Evolutionary conservation across 1,284 basidiomycete genomes (phyloP), one percentile per base, ranked within the genome.

Genomic region (Cutaneotrichosporon spelunceum): DNA sequence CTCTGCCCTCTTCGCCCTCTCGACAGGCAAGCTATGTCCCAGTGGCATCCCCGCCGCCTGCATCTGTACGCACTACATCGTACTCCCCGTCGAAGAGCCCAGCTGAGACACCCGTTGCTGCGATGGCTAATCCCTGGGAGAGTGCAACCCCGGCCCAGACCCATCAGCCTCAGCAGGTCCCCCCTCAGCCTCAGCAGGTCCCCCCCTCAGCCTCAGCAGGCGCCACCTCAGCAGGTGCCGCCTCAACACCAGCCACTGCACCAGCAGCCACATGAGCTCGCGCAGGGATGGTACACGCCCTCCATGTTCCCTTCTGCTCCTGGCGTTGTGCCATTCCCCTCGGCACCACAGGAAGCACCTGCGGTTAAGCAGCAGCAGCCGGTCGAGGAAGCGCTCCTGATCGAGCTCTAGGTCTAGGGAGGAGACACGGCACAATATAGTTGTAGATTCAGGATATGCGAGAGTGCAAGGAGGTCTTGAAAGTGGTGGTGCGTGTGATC

Each of bases 311-410:
- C 66, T 2, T 60, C 66, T 36, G 73, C 76, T 13, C 70, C 76
- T 21, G 44, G 29, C 55, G 55, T 56, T 30, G 44, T 27, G 55
- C 78, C 48, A 62, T 88, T 91, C 80, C 89, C 89, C 1, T 81
- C 82, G 53, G 89, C 83, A 4, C 90, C 90, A 4, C 86, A 85
- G 4, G 81, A 62, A n/a, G 34, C 52, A 19, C 33, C 33, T 6
- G 52, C 33, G 1, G 33, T n/a, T 4, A 34, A 33, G 29, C n/a
- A 83, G 85, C 84, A 85, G 66, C 83, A 86, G 64, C 87, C 90
- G 74, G 84, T 87, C 75, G 88, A 90, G 78, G 91, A 93, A 74
- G 89, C 89, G 50, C 76, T 91, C 75, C 81, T 93, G 80, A 93
- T 93, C 77, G 75, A 78, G 70, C 64, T 79, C 34, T 77, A 39